Percentiles rank a stretch among this genome's conserved stretches.
Conservation (phyloP, 306 rosid species). For the Vachellia pachyceras region DNA sequence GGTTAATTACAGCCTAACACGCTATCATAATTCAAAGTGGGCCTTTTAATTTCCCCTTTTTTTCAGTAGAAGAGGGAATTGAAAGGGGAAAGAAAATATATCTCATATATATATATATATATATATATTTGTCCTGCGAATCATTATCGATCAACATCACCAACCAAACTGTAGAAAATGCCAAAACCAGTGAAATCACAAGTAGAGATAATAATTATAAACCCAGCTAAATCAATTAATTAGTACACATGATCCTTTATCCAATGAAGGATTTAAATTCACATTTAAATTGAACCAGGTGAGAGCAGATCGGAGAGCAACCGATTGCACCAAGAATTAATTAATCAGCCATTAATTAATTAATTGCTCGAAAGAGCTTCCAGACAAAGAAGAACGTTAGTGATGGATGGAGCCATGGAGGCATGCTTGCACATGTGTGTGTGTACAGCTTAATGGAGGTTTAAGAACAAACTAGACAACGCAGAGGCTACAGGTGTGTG, state of each 20-base stretch:
- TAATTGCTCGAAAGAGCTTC: not conserved
- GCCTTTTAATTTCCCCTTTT: not conserved
- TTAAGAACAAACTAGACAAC: not conserved
- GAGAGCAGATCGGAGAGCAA: too few relatives aligned
- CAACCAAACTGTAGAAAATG: not conserved
- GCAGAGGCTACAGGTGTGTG: not conserved
- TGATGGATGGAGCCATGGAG: not conserved
- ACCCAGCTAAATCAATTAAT: not conserved
- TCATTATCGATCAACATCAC: conserved; percentile 1
- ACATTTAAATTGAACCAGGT: not conserved
- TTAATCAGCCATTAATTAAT: not conserved
- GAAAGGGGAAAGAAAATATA: not conserved
- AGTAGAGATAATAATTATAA: not conserved
- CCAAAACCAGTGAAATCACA: not conserved
- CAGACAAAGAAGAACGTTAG: not conserved
- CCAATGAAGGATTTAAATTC: not conserved
- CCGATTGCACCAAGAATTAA: not conserved
- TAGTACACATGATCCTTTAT: not conserved
- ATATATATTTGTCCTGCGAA: not conserved
- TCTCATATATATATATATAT: not conserved
- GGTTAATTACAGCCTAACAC: conserved; percentile 13
- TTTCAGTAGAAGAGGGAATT: not conserved
- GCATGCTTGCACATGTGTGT: not conserved
- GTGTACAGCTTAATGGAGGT: not conserved
- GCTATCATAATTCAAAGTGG: conserved; percentile 6